Evolutionary conservation across 1,284 basidiomycete genomes (phyloP), one percentile per base, ranked within the genome.

Genomic region (Pseudozyma tsukubaensis): DNA sequence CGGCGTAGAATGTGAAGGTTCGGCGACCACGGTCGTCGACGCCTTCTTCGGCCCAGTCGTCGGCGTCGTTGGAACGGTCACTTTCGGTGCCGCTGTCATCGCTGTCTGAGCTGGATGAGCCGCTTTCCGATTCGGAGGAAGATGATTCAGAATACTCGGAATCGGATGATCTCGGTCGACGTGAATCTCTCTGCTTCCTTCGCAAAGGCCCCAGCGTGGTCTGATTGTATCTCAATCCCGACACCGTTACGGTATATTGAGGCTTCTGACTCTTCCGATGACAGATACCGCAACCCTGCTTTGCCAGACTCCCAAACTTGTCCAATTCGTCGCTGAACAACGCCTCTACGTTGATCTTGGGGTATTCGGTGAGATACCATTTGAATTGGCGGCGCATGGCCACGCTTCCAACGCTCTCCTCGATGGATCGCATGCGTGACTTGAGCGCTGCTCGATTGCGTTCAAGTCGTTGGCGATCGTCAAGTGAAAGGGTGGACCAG

Each of bases 321-420:
- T 65, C 48, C 21, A 62, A 24, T 16, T 78, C 66, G 29, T 71
- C 59, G 36, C 48, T 53, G 37, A 76, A 71, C 12, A 76, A 37
- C 35, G 55, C 29, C 21, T 63, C 47, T 16, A 67, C 35, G 1
- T 44, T 24, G 10, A 78, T 55, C 40, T 62, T 64, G 1, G 76
- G 76, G 39, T 73, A 76, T 42, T 61, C 48, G 7, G 40, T 55
- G 4, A 78, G 57, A 36, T 78, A 78, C 76, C 76, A 78, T 29
- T 59, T 59, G 54, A 78, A 78, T 45, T 78, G 73, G 2, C 76
- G 32, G 6, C 76, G 58, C 69, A 70, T 72, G 8, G 56, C 39
- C 8, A 59, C 60, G 19, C 65, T 69, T 8, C 57, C 52, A 1
- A 78, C 69, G 9, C 56, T 59, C 39, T 75, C 72, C 36, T 75